Conservation (phyloP, 2,329 filamentous ascomycete species). For the Xylariaceae sp. region DNA sequence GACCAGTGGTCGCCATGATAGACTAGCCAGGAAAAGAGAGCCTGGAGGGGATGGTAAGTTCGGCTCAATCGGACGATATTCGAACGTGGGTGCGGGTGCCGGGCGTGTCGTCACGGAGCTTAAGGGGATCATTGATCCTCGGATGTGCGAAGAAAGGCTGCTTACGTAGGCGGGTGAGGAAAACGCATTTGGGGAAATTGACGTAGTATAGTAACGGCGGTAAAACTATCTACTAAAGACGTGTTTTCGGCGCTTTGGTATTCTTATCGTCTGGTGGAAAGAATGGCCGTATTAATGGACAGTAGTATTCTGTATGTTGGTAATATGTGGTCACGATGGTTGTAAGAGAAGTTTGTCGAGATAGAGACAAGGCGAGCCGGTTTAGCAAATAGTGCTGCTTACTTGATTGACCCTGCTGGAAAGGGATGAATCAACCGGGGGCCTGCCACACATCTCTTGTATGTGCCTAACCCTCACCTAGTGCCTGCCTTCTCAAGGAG, state of each 20-base stretch:
- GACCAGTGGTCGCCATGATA: constrained; percentile 34
- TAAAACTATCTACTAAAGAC: neutral
- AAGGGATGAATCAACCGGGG: constrained; percentile 18
- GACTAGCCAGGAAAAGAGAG: constrained; percentile 14
- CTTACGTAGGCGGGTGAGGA: constrained; percentile 15
- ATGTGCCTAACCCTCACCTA: no score
- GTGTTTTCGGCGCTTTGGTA: constrained; percentile 9
- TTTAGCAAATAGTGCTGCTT: constrained; percentile 26
- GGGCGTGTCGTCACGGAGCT: neutral
- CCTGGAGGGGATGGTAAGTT: constrained; percentile 10
- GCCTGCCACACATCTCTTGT: constrained; percentile 10
- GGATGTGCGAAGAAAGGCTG: constrained; percentile 5
- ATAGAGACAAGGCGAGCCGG: constrained; percentile 22
- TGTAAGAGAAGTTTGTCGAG: constrained; percentile 28
- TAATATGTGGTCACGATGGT: constrained; percentile 20
- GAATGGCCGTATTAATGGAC: no score
- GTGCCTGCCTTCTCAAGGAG: no score
- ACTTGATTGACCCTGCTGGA: constrained; percentile 19
- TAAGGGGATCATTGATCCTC: constrained; percentile 2
- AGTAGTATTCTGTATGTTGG: no score
- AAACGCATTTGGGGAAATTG: constrained; percentile 16
- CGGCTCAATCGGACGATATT: constrained; percentile 1
- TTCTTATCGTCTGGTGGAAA: no score
- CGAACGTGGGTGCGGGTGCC: neutral
- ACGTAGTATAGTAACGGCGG: neutral